Evolutionary conservation across 2,329 filamentous ascomycete genomes (phyloP), one percentile per base, ranked within the genome.

Genomic region (Phaeosphaeria sp.): DNA sequence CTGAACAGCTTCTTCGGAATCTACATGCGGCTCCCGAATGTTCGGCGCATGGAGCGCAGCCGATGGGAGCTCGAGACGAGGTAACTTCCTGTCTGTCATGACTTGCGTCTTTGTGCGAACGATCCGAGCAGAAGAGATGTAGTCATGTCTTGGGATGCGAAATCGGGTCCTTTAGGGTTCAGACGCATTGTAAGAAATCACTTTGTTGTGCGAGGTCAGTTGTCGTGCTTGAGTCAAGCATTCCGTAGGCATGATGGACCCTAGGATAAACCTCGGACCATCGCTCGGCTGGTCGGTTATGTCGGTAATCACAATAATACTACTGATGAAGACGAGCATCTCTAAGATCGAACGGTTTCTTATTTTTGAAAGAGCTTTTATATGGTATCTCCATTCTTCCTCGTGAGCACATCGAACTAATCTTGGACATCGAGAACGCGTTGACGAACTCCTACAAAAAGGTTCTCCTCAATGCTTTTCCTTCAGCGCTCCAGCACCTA

Each of bases 1-100:
- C 9, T 49, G 66, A 15, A 67, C 59, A 25, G 61, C 60, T 45
- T 64, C 60, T 50, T 66, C 64, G 5, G 64, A 67, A 40, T 70
- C 67, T 25, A 59, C 57, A 22, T 70, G 66, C 5, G 57, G 43
- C 40, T 56, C 42, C 6, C 40, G 48, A 40, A 39, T 56, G n/a
- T 55, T 52, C 20, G 45, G 49, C 30, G 57, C 44, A 39, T 64
- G 57, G 3, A 70, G 56, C 21, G 56, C 56, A 21, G 64, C 58
- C 13, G 56, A 36, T 21, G 63, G 56, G 17, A 60, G 59, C 30
- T 59, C 27, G 47, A 63, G 55, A 48, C 22, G 63, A 42, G 52
- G 51, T 33, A 49, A 44, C 45, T 55, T 56, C 43, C 53, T 30
- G 47, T 54, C 46, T 49, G 40, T 63, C 62, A 63, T 65, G 40